phyloP scores from a whole-genome alignment of 2,329 filamentous ascomycete genomes.

The Claviceps sp. region DNA sequence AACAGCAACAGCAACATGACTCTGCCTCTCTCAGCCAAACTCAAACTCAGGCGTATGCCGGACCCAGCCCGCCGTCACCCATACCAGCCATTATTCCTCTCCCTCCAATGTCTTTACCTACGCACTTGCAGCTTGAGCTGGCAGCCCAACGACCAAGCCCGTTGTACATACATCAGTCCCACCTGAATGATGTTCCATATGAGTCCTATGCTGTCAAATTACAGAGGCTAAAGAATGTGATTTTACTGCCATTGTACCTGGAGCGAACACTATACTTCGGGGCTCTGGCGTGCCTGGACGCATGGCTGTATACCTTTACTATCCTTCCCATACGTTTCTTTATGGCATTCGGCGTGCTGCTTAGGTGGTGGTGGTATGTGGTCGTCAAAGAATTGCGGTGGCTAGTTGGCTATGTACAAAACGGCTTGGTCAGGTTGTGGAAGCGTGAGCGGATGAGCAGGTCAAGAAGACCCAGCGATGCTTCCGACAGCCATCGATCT shows the following conservation, averaged over 20 bases:
- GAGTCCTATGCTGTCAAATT: conserved; percentile 89
- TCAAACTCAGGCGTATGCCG: conserved; percentile 9
- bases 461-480: conserved; percentile 21
- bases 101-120: conserved; percentile 53
- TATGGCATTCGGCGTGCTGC: conserved; percentile 63
- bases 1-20: conserved; percentile 4
- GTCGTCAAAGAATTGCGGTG: conserved; percentile 58
- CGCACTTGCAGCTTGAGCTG: conserved; percentile 50
- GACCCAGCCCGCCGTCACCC: conserved; percentile 28
- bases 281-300: conserved; percentile 79
- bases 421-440: conserved; percentile 71
- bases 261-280: conserved; percentile 83
- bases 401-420: conserved; percentile 64
- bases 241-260: conserved; percentile 67
- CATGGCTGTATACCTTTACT: conserved; percentile 94
- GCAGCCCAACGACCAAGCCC: conserved; percentile 49
- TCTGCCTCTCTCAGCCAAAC: conserved; percentile 6
- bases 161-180: conserved; percentile 50
- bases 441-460: conserved; percentile 33
- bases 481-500: conserved; percentile 24
- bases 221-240: conserved; percentile 78
- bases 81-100: conserved; percentile 44
- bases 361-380: conserved; percentile 65
- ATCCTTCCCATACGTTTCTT: conserved; percentile 83
- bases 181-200: conserved; percentile 53